Conservation (phyloP, 768 basidiomycete species). For the Trametes cinnabarina region DNA sequence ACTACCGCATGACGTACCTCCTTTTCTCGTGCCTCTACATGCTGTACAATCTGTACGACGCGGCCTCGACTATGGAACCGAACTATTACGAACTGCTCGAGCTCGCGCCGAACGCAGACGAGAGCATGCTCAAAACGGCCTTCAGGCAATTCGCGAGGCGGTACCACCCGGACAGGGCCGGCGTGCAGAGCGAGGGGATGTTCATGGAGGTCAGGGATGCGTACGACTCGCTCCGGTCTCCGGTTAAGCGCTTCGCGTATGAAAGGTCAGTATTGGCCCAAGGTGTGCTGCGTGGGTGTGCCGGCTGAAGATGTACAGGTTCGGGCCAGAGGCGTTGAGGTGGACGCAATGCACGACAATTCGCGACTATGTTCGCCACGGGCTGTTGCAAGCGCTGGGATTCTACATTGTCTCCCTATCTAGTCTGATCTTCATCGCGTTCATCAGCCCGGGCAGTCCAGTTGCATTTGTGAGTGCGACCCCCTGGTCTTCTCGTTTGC, state of each 20-base stretch:
- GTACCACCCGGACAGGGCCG: slow-evolving; percentile 77
- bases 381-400: slow-evolving; percentile 57
- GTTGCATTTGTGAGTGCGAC: slow-evolving; percentile 57
- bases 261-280: slow-evolving; percentile 61
- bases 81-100: slow-evolving; percentile 81
- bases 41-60: slow-evolving; percentile 59
- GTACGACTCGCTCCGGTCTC: slow-evolving; percentile 77
- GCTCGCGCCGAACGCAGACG: slow-evolving; percentile 61
- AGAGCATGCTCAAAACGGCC: slow-evolving; percentile 61
- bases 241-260: slow-evolving; percentile 78
- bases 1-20: slow-evolving; percentile 64
- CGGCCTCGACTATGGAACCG: slow-evolving; percentile 52
- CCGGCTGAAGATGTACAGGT: slow-evolving; percentile 42
- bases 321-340: slow-evolving; percentile 67
- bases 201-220: slow-evolving; percentile 74
- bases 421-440: slow-evolving; percentile 59
- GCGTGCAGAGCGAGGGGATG: slow-evolving; percentile 52
- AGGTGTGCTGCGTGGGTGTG: background rate
- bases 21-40: slow-evolving; percentile 66
- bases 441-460: slow-evolving; percentile 56
- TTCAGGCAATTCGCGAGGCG: slow-evolving; percentile 73
- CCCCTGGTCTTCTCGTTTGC: background rate
- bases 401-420: slow-evolving; percentile 66
- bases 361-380: slow-evolving; percentile 66
- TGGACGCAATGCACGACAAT: slow-evolving; percentile 71